Conservation (phyloP, 768 basidiomycete species). For the Pisolithus tinctorius region DNA sequence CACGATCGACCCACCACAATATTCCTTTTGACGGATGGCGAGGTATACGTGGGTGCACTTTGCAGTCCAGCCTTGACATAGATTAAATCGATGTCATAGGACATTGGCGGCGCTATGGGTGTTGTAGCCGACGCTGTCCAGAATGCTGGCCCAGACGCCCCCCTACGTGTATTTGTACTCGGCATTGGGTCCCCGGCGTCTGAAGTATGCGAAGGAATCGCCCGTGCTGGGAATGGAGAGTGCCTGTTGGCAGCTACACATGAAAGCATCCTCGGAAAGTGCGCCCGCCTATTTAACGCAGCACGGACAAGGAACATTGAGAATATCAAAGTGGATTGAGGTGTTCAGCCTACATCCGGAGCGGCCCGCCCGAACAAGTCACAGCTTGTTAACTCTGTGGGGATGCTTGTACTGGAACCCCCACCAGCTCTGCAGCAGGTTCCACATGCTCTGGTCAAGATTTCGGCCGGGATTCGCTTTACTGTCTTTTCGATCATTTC, state of each 20-base stretch:
- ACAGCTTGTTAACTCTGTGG: constrained; percentile 2
- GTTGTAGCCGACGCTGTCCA: constrained; percentile 27
- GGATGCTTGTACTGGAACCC: constrained; percentile 24
- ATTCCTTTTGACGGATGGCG: constrained; percentile 57
- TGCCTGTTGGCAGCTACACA: constrained; percentile 39
- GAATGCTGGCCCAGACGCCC: constrained; percentile 20
- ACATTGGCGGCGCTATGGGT: constrained; percentile 1
- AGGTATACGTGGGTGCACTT: constrained; percentile 24
- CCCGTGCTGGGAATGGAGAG: constrained; percentile 45
- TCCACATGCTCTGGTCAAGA: constrained; percentile 22
- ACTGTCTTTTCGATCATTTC: constrained; percentile 28
- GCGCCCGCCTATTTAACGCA: constrained; percentile 43
- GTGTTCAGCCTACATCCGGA: constrained; percentile 5
- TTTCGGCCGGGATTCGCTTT: constrained; percentile 31
- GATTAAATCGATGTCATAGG: constrained; percentile 1
- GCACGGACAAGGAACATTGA: constrained; percentile 42
- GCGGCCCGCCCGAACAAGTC: background rate
- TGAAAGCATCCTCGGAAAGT: constrained; percentile 44
- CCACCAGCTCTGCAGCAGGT: constrained; percentile 29
- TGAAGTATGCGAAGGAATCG: constrained; percentile 48
- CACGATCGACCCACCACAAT: constrained; percentile 36
- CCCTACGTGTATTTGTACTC: constrained; percentile 48
- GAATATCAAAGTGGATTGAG: constrained; percentile 46
- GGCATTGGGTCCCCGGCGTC: constrained; percentile 53
- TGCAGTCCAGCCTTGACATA: background rate